Conservation (phyloP, 2,329 filamentous ascomycete species). For the Aspergillus sp. region DNA sequence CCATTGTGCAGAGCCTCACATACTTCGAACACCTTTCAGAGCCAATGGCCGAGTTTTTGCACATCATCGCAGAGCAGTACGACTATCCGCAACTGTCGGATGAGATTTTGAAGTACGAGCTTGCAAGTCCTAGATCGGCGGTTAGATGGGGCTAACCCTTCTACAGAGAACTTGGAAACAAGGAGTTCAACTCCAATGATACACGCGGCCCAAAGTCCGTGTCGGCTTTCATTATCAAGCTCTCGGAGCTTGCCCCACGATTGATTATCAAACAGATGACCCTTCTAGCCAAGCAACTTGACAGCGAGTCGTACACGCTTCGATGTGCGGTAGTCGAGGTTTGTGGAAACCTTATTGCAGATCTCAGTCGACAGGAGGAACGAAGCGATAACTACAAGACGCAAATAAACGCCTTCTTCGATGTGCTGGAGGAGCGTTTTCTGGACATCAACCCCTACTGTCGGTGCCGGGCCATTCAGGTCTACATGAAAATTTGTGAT, state of each 20-base stretch:
- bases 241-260: slow-evolving; percentile 87
- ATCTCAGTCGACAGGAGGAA: slow-evolving; percentile 88
- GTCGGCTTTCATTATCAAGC: slow-evolving; percentile 85
- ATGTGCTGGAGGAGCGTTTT: slow-evolving; percentile 93
- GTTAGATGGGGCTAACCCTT: slow-evolving; percentile 8
- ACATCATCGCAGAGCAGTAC: slow-evolving; percentile 95
- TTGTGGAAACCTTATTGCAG: slow-evolving; percentile 88
- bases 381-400: slow-evolving; percentile 89
- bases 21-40: slow-evolving; percentile 99
- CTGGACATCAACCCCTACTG: slow-evolving; percentile 96
- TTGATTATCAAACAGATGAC: slow-evolving; percentile 98
- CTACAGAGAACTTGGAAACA: slow-evolving; percentile 81
- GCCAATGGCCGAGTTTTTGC: slow-evolving; percentile 96
- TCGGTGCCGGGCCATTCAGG: slow-evolving; percentile 85
- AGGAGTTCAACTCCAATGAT: slow-evolving; percentile 97
- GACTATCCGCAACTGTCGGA: slow-evolving; percentile 94
- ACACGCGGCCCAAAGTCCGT: slow-evolving; percentile 94
- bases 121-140: not conserved
- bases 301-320: slow-evolving; percentile 95
- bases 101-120: slow-evolving; percentile 68
- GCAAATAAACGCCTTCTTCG: slow-evolving; percentile 95
- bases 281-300: slow-evolving; percentile 86
- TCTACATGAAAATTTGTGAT: slow-evolving; percentile 87
- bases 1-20: slow-evolving; percentile 93
- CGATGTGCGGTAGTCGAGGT: slow-evolving; percentile 94